phyloP scores from a whole-genome alignment of 257 asterid species.

The Dorcoceras hygrometricum region DNA sequence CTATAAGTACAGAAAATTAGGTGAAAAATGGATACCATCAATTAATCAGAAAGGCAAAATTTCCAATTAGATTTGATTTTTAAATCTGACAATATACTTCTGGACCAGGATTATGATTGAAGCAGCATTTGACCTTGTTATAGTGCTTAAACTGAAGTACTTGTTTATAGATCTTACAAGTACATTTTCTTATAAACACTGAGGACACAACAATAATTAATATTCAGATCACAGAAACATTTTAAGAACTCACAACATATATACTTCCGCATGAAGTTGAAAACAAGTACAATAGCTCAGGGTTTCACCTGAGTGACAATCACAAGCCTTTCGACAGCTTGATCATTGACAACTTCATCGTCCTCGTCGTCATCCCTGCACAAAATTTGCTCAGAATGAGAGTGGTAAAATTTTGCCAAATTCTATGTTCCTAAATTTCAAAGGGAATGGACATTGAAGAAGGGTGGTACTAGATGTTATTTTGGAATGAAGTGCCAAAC shows the following conservation, averaged over 20 bases:
- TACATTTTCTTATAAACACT: slow-evolving; percentile 1
- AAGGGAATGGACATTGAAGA: not conserved
- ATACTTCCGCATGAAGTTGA: slow-evolving; percentile 8
- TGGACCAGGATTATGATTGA: slow-evolving; percentile 7
- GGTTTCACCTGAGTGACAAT: slow-evolving; percentile 78
- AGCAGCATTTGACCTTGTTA: not conserved
- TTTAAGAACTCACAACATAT: slow-evolving; percentile 11
- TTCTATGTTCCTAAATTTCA: slow-evolving; percentile 9
- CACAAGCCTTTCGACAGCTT: slow-evolving; percentile 73
- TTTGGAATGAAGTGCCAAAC: slow-evolving; percentile 7
- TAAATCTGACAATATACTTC: not conserved
- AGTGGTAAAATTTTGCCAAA: not conserved
- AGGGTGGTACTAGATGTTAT: no score
- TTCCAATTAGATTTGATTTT: not conserved
- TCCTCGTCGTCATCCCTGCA: slow-evolving; percentile 71
- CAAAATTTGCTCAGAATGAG: slow-evolving; percentile 1
- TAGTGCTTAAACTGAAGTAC: not conserved
- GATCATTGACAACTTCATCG: slow-evolving; percentile 60
- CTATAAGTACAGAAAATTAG: slow-evolving; percentile 4
- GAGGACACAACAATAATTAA: slow-evolving; percentile 11
- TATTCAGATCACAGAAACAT: slow-evolving; percentile 6
- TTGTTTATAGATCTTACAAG: not conserved
- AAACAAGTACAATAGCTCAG: slow-evolving; percentile 18
- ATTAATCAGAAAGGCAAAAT: not conserved
- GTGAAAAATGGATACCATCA: not conserved